Evolutionary conservation across 768 basidiomycete species (phyloP).

Genomic region (Boletus rufocinnamomeus): DNA sequence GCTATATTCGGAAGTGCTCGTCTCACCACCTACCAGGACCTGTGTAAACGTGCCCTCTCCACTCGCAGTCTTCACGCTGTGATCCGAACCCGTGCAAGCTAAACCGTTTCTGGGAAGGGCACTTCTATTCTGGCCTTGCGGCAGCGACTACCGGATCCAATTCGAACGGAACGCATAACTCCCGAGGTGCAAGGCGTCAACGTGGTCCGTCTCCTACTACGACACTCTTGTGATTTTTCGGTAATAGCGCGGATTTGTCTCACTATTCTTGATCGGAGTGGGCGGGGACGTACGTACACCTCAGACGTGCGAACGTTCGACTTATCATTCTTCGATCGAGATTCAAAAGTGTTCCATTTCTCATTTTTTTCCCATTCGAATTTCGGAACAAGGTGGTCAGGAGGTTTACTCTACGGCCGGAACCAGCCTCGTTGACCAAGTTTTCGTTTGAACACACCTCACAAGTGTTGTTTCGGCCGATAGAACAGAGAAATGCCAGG

Average conservation of each 20-base stretch:
- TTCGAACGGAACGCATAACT: background rate
- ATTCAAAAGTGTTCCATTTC: background rate
- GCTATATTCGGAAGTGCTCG: background rate
- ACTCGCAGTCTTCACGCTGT: background rate
- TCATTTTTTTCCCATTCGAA: background rate
- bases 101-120: background rate
- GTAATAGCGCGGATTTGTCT: constrained; percentile 12
- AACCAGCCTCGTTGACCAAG: background rate
- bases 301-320: constrained; percentile 1
- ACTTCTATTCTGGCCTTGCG: background rate
- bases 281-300: constrained; percentile 5
- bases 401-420: background rate
- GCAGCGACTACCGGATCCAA: background rate
- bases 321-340: constrained; percentile 1
- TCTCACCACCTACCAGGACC: background rate
- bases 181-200: constrained; percentile 12
- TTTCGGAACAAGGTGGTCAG: constrained; percentile 5
- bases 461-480: constrained; percentile 11
- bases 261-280: constrained; percentile 12
- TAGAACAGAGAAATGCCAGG: constrained; percentile 6
- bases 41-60: background rate
- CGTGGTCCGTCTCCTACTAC: constrained; percentile 13
- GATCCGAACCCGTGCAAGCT: background rate
- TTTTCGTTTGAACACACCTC: constrained; percentile 1
- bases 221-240: constrained; percentile 1